phyloP scores from a whole-genome alignment of 2,329 filamentous ascomycete genomes.

The Pseudopithomyces maydicus region DNA sequence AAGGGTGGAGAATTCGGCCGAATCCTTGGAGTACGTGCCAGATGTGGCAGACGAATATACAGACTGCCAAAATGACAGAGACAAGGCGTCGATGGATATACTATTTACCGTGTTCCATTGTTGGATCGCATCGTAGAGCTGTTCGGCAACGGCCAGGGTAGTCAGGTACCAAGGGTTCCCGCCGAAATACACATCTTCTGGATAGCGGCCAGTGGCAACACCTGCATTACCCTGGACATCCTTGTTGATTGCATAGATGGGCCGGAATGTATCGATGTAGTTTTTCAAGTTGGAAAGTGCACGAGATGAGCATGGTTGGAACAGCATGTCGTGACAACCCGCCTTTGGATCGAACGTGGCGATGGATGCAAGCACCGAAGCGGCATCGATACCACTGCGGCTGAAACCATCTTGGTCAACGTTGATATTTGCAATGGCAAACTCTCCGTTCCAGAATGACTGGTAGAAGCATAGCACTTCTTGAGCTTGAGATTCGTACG shows the following conservation, averaged over 20 bases:
- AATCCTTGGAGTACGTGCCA: constrained; percentile 68
- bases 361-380: constrained; percentile 61
- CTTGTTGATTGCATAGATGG: constrained; percentile 70
- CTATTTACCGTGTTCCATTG: constrained; percentile 68
- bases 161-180: constrained; percentile 81
- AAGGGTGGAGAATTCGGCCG: constrained; percentile 58
- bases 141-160: constrained; percentile 77
- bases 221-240: constrained; percentile 63
- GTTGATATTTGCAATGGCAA: constrained; percentile 69
- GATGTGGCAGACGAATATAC: constrained; percentile 61
- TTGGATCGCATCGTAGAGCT: constrained; percentile 75
- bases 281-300: constrained; percentile 73
- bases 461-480: constrained; percentile 75
- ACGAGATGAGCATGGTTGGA: constrained; percentile 72
- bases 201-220: constrained; percentile 48
- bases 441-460: constrained; percentile 69
- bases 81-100: constrained; percentile 66
- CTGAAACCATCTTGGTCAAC: constrained; percentile 50
- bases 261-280: constrained; percentile 73
- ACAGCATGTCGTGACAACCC: constrained; percentile 69
- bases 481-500: constrained; percentile 68
- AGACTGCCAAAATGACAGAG: constrained; percentile 73
- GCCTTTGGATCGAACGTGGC: constrained; percentile 68
- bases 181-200: constrained; percentile 69
- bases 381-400: constrained; percentile 72